phyloP scores from a whole-genome alignment of 2,329 filamentous ascomycete species.

The Tolypocladium capitatum region DNA sequence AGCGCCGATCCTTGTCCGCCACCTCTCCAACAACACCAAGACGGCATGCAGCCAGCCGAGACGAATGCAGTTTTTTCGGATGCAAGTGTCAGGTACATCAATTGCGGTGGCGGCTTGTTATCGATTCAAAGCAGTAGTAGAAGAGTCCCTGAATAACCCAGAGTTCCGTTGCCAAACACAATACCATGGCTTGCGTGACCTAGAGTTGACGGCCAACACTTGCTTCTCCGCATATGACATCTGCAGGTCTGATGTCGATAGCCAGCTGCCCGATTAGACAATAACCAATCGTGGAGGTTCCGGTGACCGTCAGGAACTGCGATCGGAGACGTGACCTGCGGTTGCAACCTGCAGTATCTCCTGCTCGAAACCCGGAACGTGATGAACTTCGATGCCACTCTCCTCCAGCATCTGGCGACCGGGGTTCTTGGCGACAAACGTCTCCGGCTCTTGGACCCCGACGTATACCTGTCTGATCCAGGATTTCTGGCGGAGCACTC shows the following conservation, averaged over 20 bases:
- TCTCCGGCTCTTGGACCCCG: conserved; percentile 79
- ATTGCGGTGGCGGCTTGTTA: too few species aligned
- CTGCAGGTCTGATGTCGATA: not conserved
- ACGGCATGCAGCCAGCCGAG: too few species aligned
- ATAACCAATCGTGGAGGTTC: not conserved
- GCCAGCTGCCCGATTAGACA: not conserved
- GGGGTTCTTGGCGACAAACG: conserved; percentile 72
- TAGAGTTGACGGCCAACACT: too few species aligned
- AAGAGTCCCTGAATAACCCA: too few species aligned
- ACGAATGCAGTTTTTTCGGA: too few species aligned
- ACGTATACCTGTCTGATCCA: conserved; percentile 70
- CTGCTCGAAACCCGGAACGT: conserved; percentile 61
- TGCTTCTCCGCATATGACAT: too few species aligned
- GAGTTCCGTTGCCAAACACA: too few species aligned
- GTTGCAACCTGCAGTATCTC: conserved; percentile 74
- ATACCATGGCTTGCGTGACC: too few species aligned
- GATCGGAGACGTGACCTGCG: conserved; percentile 50
- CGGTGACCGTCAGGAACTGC: not conserved
- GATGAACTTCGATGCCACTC: conserved; percentile 60
- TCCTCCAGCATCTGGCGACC: conserved; percentile 57
- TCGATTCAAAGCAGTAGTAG: too few species aligned
- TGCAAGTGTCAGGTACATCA: too few species aligned
- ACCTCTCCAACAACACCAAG: too few species aligned
- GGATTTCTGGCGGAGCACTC: conserved; percentile 51
- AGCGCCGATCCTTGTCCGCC: too few species aligned